A percentile compares a stretch with the other conserved stretches of the same genome.
Evolutionary conservation across 805 yeast genomes (phyloP).

Genomic region (Suhomyces kilbournensis): DNA sequence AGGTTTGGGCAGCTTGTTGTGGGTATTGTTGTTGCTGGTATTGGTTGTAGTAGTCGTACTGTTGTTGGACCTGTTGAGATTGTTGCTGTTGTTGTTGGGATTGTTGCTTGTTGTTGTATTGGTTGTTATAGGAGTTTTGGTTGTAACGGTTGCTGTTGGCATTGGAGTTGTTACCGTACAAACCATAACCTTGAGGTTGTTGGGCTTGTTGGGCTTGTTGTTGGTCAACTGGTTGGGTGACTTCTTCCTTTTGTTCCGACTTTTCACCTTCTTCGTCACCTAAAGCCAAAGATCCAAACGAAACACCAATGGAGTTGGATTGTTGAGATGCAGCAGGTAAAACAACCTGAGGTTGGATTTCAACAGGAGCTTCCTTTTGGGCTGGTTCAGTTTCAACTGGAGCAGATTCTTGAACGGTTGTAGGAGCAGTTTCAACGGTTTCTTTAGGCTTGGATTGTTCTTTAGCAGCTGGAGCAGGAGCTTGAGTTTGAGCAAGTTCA

Average conservation of each 20-base stretch:
- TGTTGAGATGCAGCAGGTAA: slow-evolving; percentile 52
- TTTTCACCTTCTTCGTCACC: slow-evolving; percentile 40
- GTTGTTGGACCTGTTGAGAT: slow-evolving; percentile 12
- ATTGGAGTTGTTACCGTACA: slow-evolving; percentile 11
- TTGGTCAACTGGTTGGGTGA: slow-evolving; percentile 5
- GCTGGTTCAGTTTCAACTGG: slow-evolving; percentile 12
- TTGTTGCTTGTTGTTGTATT: slow-evolving; percentile 11
- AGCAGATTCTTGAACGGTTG: slow-evolving; percentile 9
- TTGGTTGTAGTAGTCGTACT: slow-evolving; percentile 32
- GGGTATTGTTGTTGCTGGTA: slow-evolving; percentile 41
- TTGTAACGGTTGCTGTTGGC: slow-evolving; percentile 1
- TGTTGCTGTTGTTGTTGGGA: slow-evolving; percentile 13
- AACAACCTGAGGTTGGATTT: slow-evolving; percentile 38
- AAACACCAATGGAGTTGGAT: slow-evolving; percentile 52
- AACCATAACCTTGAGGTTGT: slow-evolving; percentile 9
- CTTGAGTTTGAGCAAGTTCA: slow-evolving; percentile 1
- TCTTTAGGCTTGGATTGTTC: neutral
- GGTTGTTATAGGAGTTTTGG: slow-evolving; percentile 6
- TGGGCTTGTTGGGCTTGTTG: slow-evolving; percentile 8
- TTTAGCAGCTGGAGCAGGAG: neutral
- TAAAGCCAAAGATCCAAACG: slow-evolving; percentile 58
- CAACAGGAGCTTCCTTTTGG: slow-evolving; percentile 9
- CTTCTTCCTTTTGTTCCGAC: slow-evolving; percentile 8
- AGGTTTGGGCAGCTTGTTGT: slow-evolving; percentile 38
- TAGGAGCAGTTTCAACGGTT: neutral